phyloP scores from a whole-genome alignment of 2,329 filamentous ascomycete species.

The Penicillium frequentans region DNA sequence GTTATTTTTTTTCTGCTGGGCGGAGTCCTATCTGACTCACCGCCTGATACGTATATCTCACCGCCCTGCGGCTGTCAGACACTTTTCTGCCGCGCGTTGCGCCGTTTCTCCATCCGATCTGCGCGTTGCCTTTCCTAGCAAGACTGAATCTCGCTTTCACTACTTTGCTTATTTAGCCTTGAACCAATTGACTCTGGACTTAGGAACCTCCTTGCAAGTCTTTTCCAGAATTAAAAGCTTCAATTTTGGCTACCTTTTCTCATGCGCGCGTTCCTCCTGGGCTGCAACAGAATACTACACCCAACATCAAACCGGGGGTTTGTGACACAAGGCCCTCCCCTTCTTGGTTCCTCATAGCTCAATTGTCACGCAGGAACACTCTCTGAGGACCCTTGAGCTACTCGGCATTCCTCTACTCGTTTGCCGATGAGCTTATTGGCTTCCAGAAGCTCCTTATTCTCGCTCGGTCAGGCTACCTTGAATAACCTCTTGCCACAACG shows the following conservation, averaged over 20 bases:
- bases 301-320: background rate
- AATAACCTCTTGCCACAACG: background rate
- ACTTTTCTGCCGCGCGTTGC: conserved; percentile 8
- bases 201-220: background rate
- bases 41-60: background rate
- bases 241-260: background rate
- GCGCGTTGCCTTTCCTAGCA: background rate
- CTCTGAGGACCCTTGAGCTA: background rate
- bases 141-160: background rate
- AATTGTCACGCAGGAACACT: background rate
- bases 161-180: background rate
- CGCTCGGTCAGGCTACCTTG: background rate
- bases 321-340: background rate
- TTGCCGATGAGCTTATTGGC: background rate
- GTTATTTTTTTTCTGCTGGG: conserved; percentile 31
- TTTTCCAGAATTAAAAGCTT: background rate
- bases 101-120: background rate
- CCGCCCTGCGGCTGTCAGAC: background rate
- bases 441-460: background rate
- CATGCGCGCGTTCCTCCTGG: background rate
- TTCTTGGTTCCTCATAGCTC: background rate
- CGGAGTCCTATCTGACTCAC: conserved; percentile 15
- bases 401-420: background rate
- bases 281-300: background rate
- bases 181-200: background rate